Evolutionary conservation across 352 stramenopile species (phyloP), one percentile per base, ranked within the genome.

Genomic region (Phytophthora rubi): DNA sequence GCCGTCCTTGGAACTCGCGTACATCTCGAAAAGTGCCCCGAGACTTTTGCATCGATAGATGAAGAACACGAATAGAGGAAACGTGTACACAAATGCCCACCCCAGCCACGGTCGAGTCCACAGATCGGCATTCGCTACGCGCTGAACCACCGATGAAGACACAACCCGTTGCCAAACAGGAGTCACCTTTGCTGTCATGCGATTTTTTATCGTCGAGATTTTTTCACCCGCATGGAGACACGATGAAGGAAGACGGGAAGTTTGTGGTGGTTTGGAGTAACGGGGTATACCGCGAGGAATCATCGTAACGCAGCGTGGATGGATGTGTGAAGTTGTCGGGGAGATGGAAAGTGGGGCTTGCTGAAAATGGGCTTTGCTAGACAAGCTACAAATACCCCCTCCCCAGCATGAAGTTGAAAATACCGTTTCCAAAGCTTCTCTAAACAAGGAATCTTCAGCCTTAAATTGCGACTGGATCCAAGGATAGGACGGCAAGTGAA

Each of bases 31-130:
- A 16, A 85, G 57, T 12, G 21, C 4, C 3, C n/a, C 6, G 8
- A 62, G 56, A 5, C 23, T 47, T 47, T 6, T 37, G 32, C 53
- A 26, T 0, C 53, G 32, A 32, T 59, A 48, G n/a, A 32, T 26
- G 18, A 59, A 59, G 18, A 47, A 48, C 12, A 59, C 33, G 13
- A 48, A 49, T 4, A 59, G 59, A 3, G 60, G 18, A 10, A 65
- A 26, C 10, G 63, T 9, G 48, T 76, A 70, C 9, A 79, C 69
- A 15, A 71, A 62, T 7, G 68, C 48, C 77, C 77, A 85, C 15
- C 80, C 62, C 12, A 79, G 58, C 62, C 59, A 79, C 28, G 60
- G 63, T 28, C 13, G 63, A 10, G 26, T 12, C 59, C 48, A 65
- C 30, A 56, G 26, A 39, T 33, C 21, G 28, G 49, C 18, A 35